Conservation (phyloP, 192 early-diverging fungal species). For the Pilaira anomala region DNA sequence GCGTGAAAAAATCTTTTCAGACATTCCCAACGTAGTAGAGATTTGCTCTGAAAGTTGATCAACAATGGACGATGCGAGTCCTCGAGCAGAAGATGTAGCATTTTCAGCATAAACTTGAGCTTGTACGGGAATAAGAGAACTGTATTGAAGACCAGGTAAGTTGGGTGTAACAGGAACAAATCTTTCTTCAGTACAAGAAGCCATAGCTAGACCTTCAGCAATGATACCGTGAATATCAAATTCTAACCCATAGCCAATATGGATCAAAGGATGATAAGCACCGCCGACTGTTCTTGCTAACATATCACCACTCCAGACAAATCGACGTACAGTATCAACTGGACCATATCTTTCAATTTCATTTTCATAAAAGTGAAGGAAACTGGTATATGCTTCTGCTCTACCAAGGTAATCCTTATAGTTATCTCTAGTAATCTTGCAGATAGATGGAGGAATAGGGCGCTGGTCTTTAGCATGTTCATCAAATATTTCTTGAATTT, state of each 20-base stretch:
- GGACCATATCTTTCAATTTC: slow-evolving; percentile 44
- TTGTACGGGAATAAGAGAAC: not conserved
- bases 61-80: not conserved
- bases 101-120: slow-evolving; percentile 2
- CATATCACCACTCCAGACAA: slow-evolving; percentile 43
- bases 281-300: slow-evolving; percentile 47
- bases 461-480: slow-evolving; percentile 33
- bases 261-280: slow-evolving; percentile 58
- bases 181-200: slow-evolving; percentile 34
- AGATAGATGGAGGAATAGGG: slow-evolving; percentile 19
- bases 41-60: not conserved
- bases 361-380: slow-evolving; percentile 43
- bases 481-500: slow-evolving; percentile 52
- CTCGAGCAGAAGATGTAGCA: not conserved
- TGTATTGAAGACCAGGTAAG: not conserved
- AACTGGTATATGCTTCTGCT: slow-evolving; percentile 43
- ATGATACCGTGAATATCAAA: slow-evolving; percentile 51
- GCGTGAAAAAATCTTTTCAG: not conserved
- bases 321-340: slow-evolving; percentile 37
- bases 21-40: not conserved
- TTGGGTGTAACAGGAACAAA: slow-evolving; percentile 24
- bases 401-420: slow-evolving; percentile 37
- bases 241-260: slow-evolving; percentile 61
- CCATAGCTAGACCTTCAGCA: slow-evolving; percentile 51
- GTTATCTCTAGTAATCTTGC: slow-evolving; percentile 39